Evolutionary conservation across 139 green algal species (phyloP), one percentile per base, ranked within the genome.

Genomic region (Coccomyxa sp.): DNA sequence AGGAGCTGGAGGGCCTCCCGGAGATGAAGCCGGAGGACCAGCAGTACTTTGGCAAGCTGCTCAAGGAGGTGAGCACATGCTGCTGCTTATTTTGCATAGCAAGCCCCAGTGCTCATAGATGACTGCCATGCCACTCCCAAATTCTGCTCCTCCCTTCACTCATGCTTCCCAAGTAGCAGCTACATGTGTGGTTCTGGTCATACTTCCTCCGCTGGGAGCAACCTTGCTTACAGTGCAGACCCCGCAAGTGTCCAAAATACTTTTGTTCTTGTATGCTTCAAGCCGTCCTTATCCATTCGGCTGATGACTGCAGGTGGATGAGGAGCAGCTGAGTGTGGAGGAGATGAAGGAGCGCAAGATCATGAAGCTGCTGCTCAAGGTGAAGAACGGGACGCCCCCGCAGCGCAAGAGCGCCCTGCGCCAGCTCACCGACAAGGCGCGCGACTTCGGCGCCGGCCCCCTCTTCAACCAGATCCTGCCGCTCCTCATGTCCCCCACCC

Each of bases 381-480:
- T 99, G 68, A 99, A 99, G 87, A 99, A 99, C 82, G 97, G 97
- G n/a, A 98, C 94, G 29, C 95, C 96, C 16, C 93, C 93, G 31
- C 96, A 99, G 88, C 87, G 96, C 80, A 99, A 99, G 89, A 89
- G 81, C 8, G 93, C 95, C 29, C 88, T 99, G 80, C 86, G 96
- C n/a, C 90, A 97, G 86, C 89, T 99, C 8, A 98, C 96, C 7
- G 96, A 99, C 85, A 98, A 98, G 88, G 95, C 96, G 10, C 85
- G 95, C 36, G 96, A 99, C 44, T 95, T 99, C 79, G 96, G 96
- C 39, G 95, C 96, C 0, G 93, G 91, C 8, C 86, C 96, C 36
- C 90, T 99, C 55, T 98, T 99, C 93, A 96, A 98, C 82, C 93
- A 98, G 89, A 97, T 99, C 84, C 87, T 99, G 81, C 96, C 96